Evolutionary conservation across 306 rosid species (phyloP), one percentile per base, ranked within the genome.

Genomic region (Prunus mume): DNA sequence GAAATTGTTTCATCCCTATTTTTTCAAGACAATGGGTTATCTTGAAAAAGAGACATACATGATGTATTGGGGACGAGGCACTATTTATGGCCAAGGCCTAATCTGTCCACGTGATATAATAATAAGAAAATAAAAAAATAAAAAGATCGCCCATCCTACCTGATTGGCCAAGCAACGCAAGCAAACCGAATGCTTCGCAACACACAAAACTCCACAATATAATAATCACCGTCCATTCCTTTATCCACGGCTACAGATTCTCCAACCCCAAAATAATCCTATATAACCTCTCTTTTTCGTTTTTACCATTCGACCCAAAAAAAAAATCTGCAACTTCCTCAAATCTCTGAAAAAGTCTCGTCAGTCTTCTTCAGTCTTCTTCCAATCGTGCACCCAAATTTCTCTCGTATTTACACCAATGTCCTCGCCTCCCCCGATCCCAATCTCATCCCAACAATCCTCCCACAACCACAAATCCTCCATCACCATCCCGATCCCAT

Each of bases 381-480:
- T 18, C 47, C 22, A 8, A 34, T 12, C 55, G 1, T 24, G 15
- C 1, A 15, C 46, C 61, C 12, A 20, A 54, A 54, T 30, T 61
- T 41, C 65, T 17, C 30, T 38, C 50, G 5, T 41, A 20, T 18
- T 50, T 68, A 79, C 79, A 55, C 38, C 69, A 27, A 67, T 80
- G 73, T 65, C 73, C 47, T 64, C 77, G 34, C 3, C 52, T 34
- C 13, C 51, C 49, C 55, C 27, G 2, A 27, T 47, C 50, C 77
- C 71, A 4, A 76, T 75, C 45, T 27, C 52, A 9, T 24, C 74
- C 74, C 41, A 18, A 65, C 27, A 73, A 10, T 45, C 51, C n/a
- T 17, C 19, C 27, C 50, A 56, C 52, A 51, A 49, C 46, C 66
- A 38, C 7, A 72, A 69, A 84, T 78, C 57, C 13, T 80, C 78